phyloP scores from a whole-genome alignment of 1,284 basidiomycete species.

The Heimioporus retisporus region DNA sequence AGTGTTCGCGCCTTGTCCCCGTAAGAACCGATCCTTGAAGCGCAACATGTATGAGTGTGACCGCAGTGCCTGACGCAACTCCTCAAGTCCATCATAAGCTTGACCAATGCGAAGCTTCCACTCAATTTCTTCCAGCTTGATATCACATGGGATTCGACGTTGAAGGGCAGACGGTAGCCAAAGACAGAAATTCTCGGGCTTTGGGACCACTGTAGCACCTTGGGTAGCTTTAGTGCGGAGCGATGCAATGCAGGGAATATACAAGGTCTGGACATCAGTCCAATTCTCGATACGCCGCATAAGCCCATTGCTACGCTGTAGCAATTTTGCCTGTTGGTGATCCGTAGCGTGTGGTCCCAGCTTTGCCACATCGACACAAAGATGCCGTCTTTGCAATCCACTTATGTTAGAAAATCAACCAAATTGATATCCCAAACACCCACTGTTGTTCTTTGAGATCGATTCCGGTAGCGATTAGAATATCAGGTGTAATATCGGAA shows the following conservation, averaged over 20 bases:
- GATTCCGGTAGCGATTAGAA: constrained; percentile 8
- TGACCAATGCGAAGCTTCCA: constrained; percentile 15
- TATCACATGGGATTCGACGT: background rate
- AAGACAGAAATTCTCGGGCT: background rate
- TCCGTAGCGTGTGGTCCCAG: constrained; percentile 14
- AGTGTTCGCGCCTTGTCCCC: constrained; percentile 14
- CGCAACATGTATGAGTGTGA: constrained; percentile 4
- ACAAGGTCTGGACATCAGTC: constrained; percentile 15
- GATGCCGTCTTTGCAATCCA: constrained; percentile 15
- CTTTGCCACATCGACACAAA: background rate
- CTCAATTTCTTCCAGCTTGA: constrained; percentile 1
- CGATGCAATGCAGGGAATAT: constrained; percentile 7
- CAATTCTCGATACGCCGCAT: too few relatives aligned
- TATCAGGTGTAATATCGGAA: constrained; percentile 6
- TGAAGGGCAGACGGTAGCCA: constrained; percentile 1
- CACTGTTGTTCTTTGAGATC: constrained; percentile 21
- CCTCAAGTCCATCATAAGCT: constrained; percentile 10
- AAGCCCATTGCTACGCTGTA: constrained; percentile 4
- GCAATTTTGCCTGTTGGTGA: constrained; percentile 8
- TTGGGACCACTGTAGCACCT: too few relatives aligned
- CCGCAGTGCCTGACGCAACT: constrained; percentile 13
- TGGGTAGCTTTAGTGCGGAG: background rate
- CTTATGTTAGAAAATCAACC: too few relatives aligned
- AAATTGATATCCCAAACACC: background rate
- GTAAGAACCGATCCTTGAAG: too few relatives aligned